Base-by-base conservation (phyloP, 331 rosid genomes). In the Saraca asoca region DNA sequence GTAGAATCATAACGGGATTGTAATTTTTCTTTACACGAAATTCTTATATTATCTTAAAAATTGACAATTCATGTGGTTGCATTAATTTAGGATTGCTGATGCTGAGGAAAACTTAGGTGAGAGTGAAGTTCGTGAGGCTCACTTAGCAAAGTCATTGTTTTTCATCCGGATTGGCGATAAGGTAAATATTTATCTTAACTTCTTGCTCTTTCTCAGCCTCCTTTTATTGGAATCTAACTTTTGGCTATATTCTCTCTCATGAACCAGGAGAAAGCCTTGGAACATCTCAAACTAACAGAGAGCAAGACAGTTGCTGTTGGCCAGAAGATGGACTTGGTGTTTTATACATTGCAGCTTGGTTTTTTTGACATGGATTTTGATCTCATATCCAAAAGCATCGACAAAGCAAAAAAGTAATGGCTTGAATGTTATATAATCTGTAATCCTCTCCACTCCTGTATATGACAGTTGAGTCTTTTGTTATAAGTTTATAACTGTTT, bases 111-210 rank as follows among this genome's bases (percentile, higher is more conserved):
- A 94, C 83, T 80, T 94, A 37, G 99, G 99, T 7, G 99, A 94
- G 83, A 94, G 97, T 81, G 99, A 94, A 85, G 99, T 94, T 38
- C 87, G 99, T 37, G 99, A 94, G 81, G 99, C 99, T 64, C 99
- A 94, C 72, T 63, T 94, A 76, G 99, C 99, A 17, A 94, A 94
- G 73, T 88, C 99, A 62, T 69, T 90, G 80, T 88, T 81, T 74
- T 90, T 86, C 78, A 90, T 94, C 73, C 90, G 90, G 31, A 82
- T 90, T 81, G 95, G 95, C 42, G 97, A 90, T 78, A 88, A 88
- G 98, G 98, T 93, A 73, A 14, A 17, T 62, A 18, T 29, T 11
- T 66, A 20, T 56, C 38, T 57, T 71, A 37, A 44, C 61, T 35
- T 59, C 39, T 19, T 58, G 39, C 38, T 55, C 35, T 39, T 50